Conservation (phyloP, 73 alveolate genomes). For the Paramecium caudatum region DNA sequence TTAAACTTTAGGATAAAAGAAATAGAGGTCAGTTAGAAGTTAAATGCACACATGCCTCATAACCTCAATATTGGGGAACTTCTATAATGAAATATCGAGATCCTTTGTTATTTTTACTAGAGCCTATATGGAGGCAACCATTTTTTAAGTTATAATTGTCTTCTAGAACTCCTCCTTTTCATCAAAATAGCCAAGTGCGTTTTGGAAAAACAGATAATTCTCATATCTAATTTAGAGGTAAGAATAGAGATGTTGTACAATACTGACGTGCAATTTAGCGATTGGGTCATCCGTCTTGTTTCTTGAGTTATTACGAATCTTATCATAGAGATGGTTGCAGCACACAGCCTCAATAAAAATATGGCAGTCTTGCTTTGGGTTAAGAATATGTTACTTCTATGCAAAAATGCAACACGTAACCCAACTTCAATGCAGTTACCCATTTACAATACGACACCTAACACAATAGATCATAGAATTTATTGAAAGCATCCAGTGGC, state of each 20-base stretch:
- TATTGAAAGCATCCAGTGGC: constrained; percentile 62
- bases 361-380: constrained; percentile 8
- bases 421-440: constrained; percentile 38
- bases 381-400: constrained; percentile 47
- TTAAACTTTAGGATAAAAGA: constrained; percentile 44
- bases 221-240: constrained; percentile 52
- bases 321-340: constrained; percentile 40
- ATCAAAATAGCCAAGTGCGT: constrained; percentile 40
- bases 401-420: constrained; percentile 12
- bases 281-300: constrained; percentile 49
- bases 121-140: not conserved
- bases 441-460: constrained; percentile 8
- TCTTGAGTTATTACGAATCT: not conserved
- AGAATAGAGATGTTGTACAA: constrained; percentile 13
- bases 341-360: constrained; percentile 59
- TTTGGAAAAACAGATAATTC: constrained; percentile 31
- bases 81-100: constrained; percentile 33
- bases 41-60: not conserved
- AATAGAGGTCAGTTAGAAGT: constrained; percentile 28
- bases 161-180: constrained; percentile 11
- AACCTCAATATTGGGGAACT: not conserved
- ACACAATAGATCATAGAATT: constrained; percentile 38
- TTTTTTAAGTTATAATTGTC: constrained; percentile 42
- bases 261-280: constrained; percentile 5
- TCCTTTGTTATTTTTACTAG: constrained; percentile 27